Evolutionary conservation across 352 stramenopile species (phyloP), one percentile per base, ranked within the genome.

Genomic region (Globisporangium canariense): DNA sequence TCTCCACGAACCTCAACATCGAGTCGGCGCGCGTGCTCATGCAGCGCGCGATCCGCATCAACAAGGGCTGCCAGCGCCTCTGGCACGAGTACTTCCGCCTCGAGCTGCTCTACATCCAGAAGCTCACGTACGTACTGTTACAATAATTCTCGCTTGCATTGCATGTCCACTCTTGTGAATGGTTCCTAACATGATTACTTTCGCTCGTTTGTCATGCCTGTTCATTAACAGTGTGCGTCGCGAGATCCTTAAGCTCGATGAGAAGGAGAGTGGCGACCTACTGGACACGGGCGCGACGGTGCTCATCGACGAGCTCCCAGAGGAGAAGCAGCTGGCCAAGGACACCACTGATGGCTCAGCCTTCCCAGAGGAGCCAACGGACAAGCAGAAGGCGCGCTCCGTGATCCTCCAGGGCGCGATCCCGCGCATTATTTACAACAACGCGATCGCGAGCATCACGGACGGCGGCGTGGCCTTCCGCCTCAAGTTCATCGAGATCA

Each of bases 21-120:
- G 86, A 93, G 67, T 87, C 91, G 50, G 91, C 91, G 34, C 89
- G 91, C 56, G 76, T 94, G 64, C 83, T 97, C 56, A 91, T 97
- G 89, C 90, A 97, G 73, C 85, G 90, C n/a, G 90, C 86, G n/a
- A 93, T 97, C 60, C 86, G 90, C 43, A 89, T 97, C 56, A 97
- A 96, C 67, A 79, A 79, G 32, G 68, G 85, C 64, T 77, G 84
- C 59, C 76, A 83, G 54, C 89, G 88, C 52, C 81, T 97, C 40
- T 97, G 90, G 90, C 71, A 90, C 40, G 89, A 97, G 75, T 97
- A 97, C 68, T 97, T 97, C 58, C 83, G 89, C 34, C 71, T 97
- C 11, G 90, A 97, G 64, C 74, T 97, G 64, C 76, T 94, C 52
- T 97, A 96, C 70, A 91, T 96, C 66, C 83, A 96, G 70, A 97